Evolutionary conservation across 2,329 filamentous ascomycete genomes (phyloP).

Genomic region (Beauveria pseudobassiana): DNA sequence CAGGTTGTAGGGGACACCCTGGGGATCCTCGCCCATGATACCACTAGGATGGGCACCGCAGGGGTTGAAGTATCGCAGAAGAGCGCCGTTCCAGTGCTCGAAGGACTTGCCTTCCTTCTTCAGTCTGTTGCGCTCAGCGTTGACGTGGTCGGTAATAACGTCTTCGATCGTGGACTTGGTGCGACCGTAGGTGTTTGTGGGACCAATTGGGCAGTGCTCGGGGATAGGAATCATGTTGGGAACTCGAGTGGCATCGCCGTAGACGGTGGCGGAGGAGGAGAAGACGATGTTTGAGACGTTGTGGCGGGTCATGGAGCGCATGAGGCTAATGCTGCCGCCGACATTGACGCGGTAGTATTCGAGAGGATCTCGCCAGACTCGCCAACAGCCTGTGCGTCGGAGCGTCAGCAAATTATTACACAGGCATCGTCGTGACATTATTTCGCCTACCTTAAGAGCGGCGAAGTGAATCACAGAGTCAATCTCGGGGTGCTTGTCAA

Average conservation of each 20-base stretch:
- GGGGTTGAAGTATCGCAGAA: slow-evolving; percentile 97
- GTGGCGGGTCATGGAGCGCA: slow-evolving; percentile 80
- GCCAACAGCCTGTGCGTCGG: slow-evolving; percentile 66
- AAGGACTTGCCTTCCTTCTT: slow-evolving; percentile 71
- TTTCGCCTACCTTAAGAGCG: slow-evolving; percentile 69
- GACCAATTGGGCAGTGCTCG: slow-evolving; percentile 89
- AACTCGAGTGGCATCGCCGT: slow-evolving; percentile 93
- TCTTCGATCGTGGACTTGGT: slow-evolving; percentile 91
- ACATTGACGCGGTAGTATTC: slow-evolving; percentile 99
- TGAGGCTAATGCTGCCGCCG: slow-evolving; percentile 78
- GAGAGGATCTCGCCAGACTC: slow-evolving; percentile 86
- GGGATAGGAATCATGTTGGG: slow-evolving; percentile 98
- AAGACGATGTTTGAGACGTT: slow-evolving; percentile 97
- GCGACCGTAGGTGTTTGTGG: slow-evolving; percentile 95
- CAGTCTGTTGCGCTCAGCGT: slow-evolving; percentile 75
- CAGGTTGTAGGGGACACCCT: slow-evolving; percentile 92
- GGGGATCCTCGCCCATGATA: slow-evolving; percentile 96
- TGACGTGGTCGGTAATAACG: slow-evolving; percentile 86
- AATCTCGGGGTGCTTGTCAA: slow-evolving; percentile 82
- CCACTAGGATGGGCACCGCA: slow-evolving; percentile 90
- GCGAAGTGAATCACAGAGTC: slow-evolving; percentile 99
- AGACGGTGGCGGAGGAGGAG: slow-evolving; percentile 95
- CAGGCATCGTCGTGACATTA: background rate
- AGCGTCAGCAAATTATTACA: background rate
- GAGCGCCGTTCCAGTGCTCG: slow-evolving; percentile 84